Evolutionary conservation across 495 filamentous ascomycete genomes (phyloP), one percentile per base, ranked within the genome.

Genomic region (Parmelia sp.): DNA sequence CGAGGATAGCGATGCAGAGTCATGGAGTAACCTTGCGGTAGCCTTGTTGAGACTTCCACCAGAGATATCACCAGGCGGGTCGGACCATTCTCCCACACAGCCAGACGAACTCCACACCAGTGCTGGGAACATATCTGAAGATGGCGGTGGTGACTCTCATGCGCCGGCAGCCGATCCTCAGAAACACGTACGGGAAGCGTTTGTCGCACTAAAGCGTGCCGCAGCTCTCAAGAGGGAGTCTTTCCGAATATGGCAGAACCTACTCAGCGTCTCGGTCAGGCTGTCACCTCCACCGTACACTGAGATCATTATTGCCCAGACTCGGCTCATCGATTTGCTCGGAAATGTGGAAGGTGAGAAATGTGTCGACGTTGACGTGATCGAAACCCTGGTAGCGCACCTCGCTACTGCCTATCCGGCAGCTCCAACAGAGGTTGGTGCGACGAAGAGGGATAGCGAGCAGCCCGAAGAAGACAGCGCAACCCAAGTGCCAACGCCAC

Each of bases 221-320:
- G 90, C 90, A 4, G 77, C 81, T 19, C 82, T 94, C 29, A 92
- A 94, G 40, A 81, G 89, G 72, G 86, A 89, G 64, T 89, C 91
- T 75, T 88, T 85, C 80, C 84, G 90, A 64, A 96, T 99, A 67
- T 97, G 92, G 92, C 90, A 96, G 66, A 99, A 99, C 71, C 84
- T 96, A 19, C 82, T 97, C 57, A 90, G 88, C 3, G 87, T 99
- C 45, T 88, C 90, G 0, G 84, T 89, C 7, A 88, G 90, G 12
- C 79, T 92, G 21, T 80, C 81, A 0, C 91, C 92, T 0, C 92
- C 92, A 0, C 83, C 89, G 0, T 89, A 88, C 71, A 73, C 78
- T 2, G 90, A 96, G 47, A 78, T 96, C 25, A 74, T 96, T 21
- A 75, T 86, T 17, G 91, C 89, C 0, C 79, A 94, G 66, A 80